Evolutionary conservation across 1,284 basidiomycete genomes (phyloP), one percentile per base, ranked within the genome.

Genomic region (Pseudozyma sp.): DNA sequence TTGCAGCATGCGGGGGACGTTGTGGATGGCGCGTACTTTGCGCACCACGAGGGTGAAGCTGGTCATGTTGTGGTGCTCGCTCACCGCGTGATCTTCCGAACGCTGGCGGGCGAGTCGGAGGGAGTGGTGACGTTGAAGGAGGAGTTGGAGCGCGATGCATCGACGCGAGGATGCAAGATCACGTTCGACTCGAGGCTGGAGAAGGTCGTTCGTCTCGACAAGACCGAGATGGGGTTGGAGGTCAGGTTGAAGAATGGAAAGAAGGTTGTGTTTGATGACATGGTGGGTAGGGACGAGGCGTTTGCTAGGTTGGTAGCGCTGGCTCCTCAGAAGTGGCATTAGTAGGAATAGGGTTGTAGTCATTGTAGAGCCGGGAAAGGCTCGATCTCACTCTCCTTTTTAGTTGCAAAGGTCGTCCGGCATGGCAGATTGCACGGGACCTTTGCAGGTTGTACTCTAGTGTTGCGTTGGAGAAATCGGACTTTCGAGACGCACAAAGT

Each of bases 301-400:
- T 75, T 75, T 24, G 68, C 68, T 34, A 7, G 51, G 29, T 33
- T 75, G 30, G 5, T 72, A 11, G 73, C 64, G 19, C 47, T 75
- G 0, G 50, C 63, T 29, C 64, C 68, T 14, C 65, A 68, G 49
- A 64, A 53, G 51, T 75, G 73, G 73, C 44, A 62, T 16, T 69
- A 16, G n/a, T 13, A 7, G 9, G 35, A 4, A 24, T 4, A 24
- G 24, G 24, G n/a, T n/a, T n/a, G n/a, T n/a, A n/a, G 24, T 24
- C 24, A 24, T 24, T 24, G 24, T 24, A 24, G 24, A 24, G 24
- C 24, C 24, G 24, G 4, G 1, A 24, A 24, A 24, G 24, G 24
- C 24, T 24, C 24, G 24, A 24, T 24, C 14, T 37, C 35, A 14
- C 35, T 37, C 35, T 37, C 9, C n/a, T n/a, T 37, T 37, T 37